Percentiles rank a stretch among this genome's conserved stretches.
Conservation (phyloP, 176 grass and related monocot species). For the Typha latifolia region DNA sequence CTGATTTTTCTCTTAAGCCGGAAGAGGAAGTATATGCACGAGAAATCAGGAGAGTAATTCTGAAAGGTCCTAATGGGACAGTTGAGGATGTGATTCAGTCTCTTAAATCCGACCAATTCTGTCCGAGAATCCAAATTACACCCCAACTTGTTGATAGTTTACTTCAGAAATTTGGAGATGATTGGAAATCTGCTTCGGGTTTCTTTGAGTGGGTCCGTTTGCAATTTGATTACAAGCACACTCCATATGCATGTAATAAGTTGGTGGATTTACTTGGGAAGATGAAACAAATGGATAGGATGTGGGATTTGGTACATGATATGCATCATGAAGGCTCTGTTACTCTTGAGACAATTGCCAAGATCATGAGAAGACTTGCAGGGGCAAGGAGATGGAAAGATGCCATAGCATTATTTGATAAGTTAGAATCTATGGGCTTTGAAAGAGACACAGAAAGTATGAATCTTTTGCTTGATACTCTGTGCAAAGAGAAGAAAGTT, state of each 20-base stretch:
- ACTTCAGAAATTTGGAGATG: slow-evolving; percentile 55
- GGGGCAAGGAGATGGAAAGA: slow-evolving; percentile 70
- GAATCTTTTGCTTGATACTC: slow-evolving; percentile 70
- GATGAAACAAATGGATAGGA: slow-evolving; percentile 61
- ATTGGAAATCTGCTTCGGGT: slow-evolving; percentile 76
- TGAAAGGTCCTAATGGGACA: slow-evolving; percentile 28
- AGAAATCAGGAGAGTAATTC: slow-evolving; percentile 44
- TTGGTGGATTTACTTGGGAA: slow-evolving; percentile 85
- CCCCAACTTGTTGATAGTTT: slow-evolving; percentile 47
- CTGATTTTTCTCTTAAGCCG: slow-evolving; percentile 3
- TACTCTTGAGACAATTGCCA: slow-evolving; percentile 50
- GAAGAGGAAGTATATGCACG: slow-evolving; percentile 26
- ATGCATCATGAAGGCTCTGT: slow-evolving; percentile 38
- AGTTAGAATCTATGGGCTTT: slow-evolving; percentile 54
- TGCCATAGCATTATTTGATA: slow-evolving; percentile 42
- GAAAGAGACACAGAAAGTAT: slow-evolving; percentile 53
- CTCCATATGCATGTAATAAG: slow-evolving; percentile 41
- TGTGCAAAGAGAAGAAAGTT: slow-evolving; percentile 82
- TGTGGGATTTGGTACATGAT: slow-evolving; percentile 66
- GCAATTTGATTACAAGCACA: slow-evolving; percentile 45
- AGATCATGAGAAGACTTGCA: slow-evolving; percentile 74
- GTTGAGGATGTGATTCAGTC: slow-evolving; percentile 48
- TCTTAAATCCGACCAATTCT: slow-evolving; percentile 33
- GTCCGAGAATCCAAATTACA: slow-evolving; percentile 32
- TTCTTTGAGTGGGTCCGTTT: slow-evolving; percentile 72